Evolutionary conservation across 2,329 filamentous ascomycete genomes (phyloP), one percentile per base, ranked within the genome.

Genomic region (Endothia cerciana): DNA sequence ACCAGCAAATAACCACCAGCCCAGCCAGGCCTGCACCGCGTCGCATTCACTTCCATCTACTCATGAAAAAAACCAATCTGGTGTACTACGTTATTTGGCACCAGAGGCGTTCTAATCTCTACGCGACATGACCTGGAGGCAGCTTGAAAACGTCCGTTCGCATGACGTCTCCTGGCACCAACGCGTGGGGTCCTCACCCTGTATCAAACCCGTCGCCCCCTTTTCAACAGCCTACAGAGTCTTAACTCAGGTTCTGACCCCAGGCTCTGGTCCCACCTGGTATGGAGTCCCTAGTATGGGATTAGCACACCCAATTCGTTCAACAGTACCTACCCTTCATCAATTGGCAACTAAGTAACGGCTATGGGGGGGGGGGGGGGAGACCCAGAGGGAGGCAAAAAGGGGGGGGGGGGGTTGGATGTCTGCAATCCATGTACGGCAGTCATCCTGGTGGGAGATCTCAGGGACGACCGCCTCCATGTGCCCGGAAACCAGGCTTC

Each of bases 371-470:
- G 45, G 41, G 19, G 4, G 41, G 17, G 22, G 45, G 25, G 22
- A 15, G 3, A 36, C 33, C 33, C 33, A 10, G 22, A 25, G 8
- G 22, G 19, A 45, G 43, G 17, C 2, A 45, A n/a, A 22, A 22
- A 41, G 8, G 19, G 2, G 7, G 4, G 5, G 43, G 43, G 7
- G 19, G 43, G 5, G 17, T 28, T 17, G 56, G 40, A 72, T 78
- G 75, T 78, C 74, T 72, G 71, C 75, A 75, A 76, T 78, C 76
- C 75, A 75, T 71, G 63, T 70, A 67, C 68, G 69, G 72, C 71
- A 69, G 56, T 59, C 61, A 65, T 69, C 63, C 61, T 65, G 61
- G 51, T 64, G 60, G 65, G 68, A 19, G n/a, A 65, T 64, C 68
- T 45, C 28, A 61, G 58, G 60, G 38, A 66, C 22, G 40, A 58